Evolutionary conservation across 1,284 basidiomycete genomes (phyloP).

Genomic region (Amylostereum chailletii): DNA sequence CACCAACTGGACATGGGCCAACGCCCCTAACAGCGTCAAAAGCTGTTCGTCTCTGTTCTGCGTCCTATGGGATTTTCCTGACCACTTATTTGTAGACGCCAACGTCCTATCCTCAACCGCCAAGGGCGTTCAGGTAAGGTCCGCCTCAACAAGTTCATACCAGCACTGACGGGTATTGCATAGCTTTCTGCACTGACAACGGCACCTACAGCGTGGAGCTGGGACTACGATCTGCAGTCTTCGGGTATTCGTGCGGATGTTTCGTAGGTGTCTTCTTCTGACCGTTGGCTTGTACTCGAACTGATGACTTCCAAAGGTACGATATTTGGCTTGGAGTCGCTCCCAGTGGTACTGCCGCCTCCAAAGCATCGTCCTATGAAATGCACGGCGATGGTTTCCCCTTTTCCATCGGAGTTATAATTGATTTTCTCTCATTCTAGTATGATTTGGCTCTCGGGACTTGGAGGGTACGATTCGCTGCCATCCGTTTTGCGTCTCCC

Average conservation of each 20-base stretch:
- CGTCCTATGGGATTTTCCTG: not conserved
- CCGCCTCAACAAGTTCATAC: not conserved
- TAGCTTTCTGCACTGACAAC: conserved; percentile 33
- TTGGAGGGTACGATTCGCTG: conserved; percentile 34
- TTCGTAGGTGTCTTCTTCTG: conserved; percentile 24
- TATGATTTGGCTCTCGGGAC: conserved; percentile 56
- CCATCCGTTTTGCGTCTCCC: not conserved
- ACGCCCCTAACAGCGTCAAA: conserved; percentile 44
- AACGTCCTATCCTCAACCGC: conserved; percentile 35
- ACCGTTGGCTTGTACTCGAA: not conserved
- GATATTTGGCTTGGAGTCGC: conserved; percentile 47
- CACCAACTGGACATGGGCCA: conserved; percentile 48
- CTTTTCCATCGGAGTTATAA: not conserved
- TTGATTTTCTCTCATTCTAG: conserved; percentile 17
- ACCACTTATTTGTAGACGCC: conserved; percentile 24
- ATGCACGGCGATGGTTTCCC: conserved; percentile 28
- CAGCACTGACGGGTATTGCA: no score
- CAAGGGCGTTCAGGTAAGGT: conserved; percentile 37
- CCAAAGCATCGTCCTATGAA: conserved; percentile 41
- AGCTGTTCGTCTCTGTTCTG: conserved; percentile 30
- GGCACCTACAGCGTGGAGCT: conserved; percentile 43
- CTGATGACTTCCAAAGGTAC: conserved; percentile 25
- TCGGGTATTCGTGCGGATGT: conserved; percentile 45
- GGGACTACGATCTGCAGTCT: conserved; percentile 38
- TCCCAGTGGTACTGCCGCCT: conserved; percentile 35